Base-by-base conservation (phyloP, 2,329 filamentous ascomycete genomes). In the Aspergillus clavatus region DNA sequence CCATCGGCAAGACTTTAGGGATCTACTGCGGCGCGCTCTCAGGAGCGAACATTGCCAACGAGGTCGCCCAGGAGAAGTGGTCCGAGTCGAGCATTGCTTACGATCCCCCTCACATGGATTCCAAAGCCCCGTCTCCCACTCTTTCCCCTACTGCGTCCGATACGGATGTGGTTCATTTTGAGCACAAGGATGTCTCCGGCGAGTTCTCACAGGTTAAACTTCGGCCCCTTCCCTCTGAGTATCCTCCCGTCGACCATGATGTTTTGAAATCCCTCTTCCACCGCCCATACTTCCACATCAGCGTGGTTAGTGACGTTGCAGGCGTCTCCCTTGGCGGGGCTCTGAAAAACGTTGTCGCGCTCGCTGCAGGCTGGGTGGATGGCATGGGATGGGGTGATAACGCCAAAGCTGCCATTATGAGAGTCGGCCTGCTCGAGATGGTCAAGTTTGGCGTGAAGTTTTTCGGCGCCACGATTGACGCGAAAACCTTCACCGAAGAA, bases 341-440 rank as follows among this genome's bases (percentile, higher is more conserved):
- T 0, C 75, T 98, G 57, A 98, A 98, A 78, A 98, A 98, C 74
- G 85, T 98, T 54, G 88, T 98, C 44, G 93, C 93, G 4, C 75
- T 98, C 14, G 91, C 89, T 4, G 90, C 93, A 24, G 93, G 93
- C 46, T 98, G 95, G 68, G 89, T 97, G 36, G 89, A 95, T 54
- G 93, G 93, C 27, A 81, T 91, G 50, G 91, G 91, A 54, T 98
- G 93, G 91, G 93, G 93, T 61, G 90, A 97, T 74, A 98, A 97
- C 58, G 91, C 91, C 55, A 97, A 98, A 74, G 89, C 93, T n/a
- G 93, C 93, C 37, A 84, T 98, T 49, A 97, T 98, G 89, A 87
- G 93, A 33, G 86, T 97, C 16, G 93, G 93, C 6, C 81, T 98
- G 37, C 78, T 96, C 58, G 93, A 98, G 72, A 95, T 96, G 85